Evolutionary conservation across 371 early-diverging fungal species (phyloP).

Genomic region (Apophysomyces trapeziformis): DNA sequence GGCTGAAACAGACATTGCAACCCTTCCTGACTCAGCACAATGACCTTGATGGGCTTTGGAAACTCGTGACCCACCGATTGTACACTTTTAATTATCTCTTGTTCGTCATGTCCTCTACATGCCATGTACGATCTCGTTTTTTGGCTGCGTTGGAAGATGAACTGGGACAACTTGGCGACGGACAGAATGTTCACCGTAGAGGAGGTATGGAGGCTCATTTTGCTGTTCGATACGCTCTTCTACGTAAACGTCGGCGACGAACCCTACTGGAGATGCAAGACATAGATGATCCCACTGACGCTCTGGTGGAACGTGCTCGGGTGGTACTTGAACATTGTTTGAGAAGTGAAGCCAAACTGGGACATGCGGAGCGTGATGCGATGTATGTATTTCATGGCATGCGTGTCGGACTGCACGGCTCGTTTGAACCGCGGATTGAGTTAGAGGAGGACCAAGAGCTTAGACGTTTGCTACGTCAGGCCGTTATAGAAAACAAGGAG

Average conservation of each 20-base stretch:
- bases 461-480: conserved; percentile 25
- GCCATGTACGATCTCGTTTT: conserved; percentile 32
- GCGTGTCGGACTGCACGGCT: conserved; percentile 41
- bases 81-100: conserved; percentile 51
- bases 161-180: conserved; percentile 29
- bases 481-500: conserved; percentile 32
- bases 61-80: conserved; percentile 41
- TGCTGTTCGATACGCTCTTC: conserved; percentile 45
- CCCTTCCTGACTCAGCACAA: conserved; percentile 15
- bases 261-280: conserved; percentile 33
- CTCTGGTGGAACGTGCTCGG: conserved; percentile 40
- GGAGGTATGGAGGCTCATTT: conserved; percentile 52
- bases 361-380: conserved; percentile 51
- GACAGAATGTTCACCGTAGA: conserved; percentile 30
- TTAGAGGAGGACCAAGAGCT: conserved; percentile 39
- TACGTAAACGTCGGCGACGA: conserved; percentile 22
- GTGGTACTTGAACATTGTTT: conserved; percentile 45
- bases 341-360: conserved; percentile 51
- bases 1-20: conserved; percentile 43
- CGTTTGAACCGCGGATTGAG: conserved; percentile 40
- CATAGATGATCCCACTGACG: conserved; percentile 25
- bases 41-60: conserved; percentile 29
- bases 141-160: conserved; percentile 29
- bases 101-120: conserved; percentile 45
- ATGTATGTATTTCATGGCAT: conserved; percentile 58